A percentile compares a stretch with the other conserved stretches of the same genome.
phyloP scores from a whole-genome alignment of 306 rosid genomes.

The Glycine tomentella region DNA sequence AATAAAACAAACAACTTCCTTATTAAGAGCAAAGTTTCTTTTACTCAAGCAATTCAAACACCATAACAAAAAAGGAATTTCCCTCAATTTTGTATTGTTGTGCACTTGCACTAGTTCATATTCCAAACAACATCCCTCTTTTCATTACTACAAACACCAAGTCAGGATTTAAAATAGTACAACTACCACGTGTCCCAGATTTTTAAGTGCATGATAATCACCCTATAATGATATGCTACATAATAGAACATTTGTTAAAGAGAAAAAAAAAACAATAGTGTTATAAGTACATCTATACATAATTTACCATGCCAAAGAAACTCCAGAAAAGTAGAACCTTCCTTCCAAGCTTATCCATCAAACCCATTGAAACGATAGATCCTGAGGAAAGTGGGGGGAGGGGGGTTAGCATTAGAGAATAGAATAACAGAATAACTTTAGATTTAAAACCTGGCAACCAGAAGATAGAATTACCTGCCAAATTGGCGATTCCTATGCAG shows the following conservation, averaged over 20 bases:
- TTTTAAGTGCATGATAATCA: slow-evolving; percentile 28
- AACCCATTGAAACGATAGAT: slow-evolving; percentile 76
- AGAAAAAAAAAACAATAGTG: not conserved
- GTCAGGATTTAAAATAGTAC: slow-evolving; percentile 13
- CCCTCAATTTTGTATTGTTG: not conserved
- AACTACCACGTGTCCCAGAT: not conserved
- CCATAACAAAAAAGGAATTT: slow-evolving; percentile 4
- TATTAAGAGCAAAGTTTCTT: slow-evolving; percentile 23
- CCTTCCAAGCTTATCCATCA: slow-evolving; percentile 98
- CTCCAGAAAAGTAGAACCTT: slow-evolving; percentile 91
- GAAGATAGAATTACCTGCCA: slow-evolving; percentile 66
- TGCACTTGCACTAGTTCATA: slow-evolving; percentile 21
- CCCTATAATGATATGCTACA: slow-evolving; percentile 24
- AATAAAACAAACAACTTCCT: slow-evolving; percentile 31
- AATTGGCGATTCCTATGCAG: slow-evolving; percentile 82
- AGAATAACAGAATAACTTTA: slow-evolving; percentile 20
- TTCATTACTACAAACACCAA: slow-evolving; percentile 17
- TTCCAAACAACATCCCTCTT: slow-evolving; percentile 1
- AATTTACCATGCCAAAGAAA: slow-evolving; percentile 92
- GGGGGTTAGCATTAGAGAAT: slow-evolving; percentile 35
- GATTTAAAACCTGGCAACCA: slow-evolving; percentile 35
- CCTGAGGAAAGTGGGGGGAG: slow-evolving; percentile 54
- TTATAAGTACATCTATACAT: not conserved
- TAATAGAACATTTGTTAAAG: too few relatives aligned
- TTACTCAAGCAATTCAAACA: slow-evolving; percentile 10